Base-by-base conservation (phyloP, 345 rosid species). In the Rubroshorea leprosula region DNA sequence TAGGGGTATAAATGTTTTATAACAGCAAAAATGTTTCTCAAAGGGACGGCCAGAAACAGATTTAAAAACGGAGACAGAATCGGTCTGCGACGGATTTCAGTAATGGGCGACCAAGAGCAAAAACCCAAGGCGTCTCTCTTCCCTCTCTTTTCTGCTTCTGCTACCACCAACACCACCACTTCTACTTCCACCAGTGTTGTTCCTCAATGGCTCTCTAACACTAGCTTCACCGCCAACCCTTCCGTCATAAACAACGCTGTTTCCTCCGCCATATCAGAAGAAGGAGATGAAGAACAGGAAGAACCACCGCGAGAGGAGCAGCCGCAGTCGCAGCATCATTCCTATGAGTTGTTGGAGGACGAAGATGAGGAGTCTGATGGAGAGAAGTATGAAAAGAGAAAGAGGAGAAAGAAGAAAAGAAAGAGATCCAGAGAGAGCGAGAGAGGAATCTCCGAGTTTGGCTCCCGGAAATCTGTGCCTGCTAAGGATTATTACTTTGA, bases 401-500 rank as follows among this genome's bases (percentile, higher is more conserved):
- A 58, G 65, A 69, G 61, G 70, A 72, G 65, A 51, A 71, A 66
- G 61, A 76, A 68, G 69, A 74, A 68, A 71, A 65, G 74, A 54
- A 80, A 64, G 71, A 62, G 54, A 12, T 66, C 62, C 2, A 46
- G 25, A 58, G 74, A 58, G 41, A 47, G 65, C 68, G 72, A 47
- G 47, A 46, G 10, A 35, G 35, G 58, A 39, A 23, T 45, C 2
- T 60, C 49, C 56, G 74, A 62, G 11, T 70, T 68, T 21, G 69
- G 70, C 49, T 73, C 82, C 11, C 74, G 79, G 52, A 81, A 78
- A 66, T 68, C 80, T 0, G 68, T 61, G 26, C 84, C 83, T 38
- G 54, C 77, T 7, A 89, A 87, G 70, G 97, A 87, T 68, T 93
- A 89, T 70, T 85, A 74, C 81, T 72, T 93, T 48, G 97, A 89